phyloP scores from a whole-genome alignment of 176 grass and related monocot genomes.

The Hordeum marinum region DNA sequence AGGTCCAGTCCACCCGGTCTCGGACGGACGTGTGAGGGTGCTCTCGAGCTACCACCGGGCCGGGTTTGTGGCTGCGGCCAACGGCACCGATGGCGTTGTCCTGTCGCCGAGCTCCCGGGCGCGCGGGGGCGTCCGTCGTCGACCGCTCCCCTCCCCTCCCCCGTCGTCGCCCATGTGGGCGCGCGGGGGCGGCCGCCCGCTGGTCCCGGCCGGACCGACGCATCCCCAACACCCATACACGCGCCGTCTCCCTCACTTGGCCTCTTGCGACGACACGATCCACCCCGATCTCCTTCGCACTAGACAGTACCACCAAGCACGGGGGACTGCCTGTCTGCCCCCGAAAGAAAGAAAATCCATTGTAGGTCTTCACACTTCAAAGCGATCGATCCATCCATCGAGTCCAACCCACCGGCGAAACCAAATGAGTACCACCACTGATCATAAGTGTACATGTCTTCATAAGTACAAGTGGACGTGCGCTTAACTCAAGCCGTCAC shows the following conservation, averaged over 20 bases:
- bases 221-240: slow-evolving; percentile 22
- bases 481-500: not conserved
- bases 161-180: slow-evolving; percentile 2
- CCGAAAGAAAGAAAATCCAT: not conserved
- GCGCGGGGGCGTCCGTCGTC: not conserved
- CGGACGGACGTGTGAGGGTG: not conserved
- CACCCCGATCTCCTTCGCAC: not conserved
- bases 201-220: not conserved
- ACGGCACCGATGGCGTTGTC: not conserved
- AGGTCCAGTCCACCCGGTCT: not conserved
- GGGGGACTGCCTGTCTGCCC: not conserved
- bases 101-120: not conserved
- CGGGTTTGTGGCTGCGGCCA: not conserved
- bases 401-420: not conserved
- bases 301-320: not conserved
- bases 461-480: not conserved
- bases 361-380: not conserved
- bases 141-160: not conserved
- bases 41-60: not conserved
- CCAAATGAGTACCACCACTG: not conserved
- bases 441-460: not conserved
- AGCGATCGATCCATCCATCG: not conserved
- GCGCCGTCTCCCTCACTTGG: slow-evolving; percentile 3
- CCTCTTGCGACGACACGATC: slow-evolving; percentile 33
- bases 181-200: not conserved